Evolutionary conservation across 768 basidiomycete species (phyloP), one percentile per base, ranked within the genome.

Genomic region (Boletus reticuloceps): DNA sequence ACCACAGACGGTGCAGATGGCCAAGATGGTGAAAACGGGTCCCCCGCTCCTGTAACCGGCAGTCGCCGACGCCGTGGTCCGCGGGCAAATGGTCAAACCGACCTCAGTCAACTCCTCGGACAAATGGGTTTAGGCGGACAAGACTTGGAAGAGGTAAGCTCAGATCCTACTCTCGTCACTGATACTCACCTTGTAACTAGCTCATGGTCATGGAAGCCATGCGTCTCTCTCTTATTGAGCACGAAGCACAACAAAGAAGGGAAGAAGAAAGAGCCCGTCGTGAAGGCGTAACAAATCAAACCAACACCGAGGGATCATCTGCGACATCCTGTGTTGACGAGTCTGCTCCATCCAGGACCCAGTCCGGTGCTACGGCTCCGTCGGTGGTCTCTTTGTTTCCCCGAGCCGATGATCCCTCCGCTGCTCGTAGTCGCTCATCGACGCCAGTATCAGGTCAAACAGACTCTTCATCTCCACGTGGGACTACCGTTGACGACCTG

Each of bases 121-220:
- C 67, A 72, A 29, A 80, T 92, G 78, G 85, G 85, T 16, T 76
- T 92, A 59, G 83, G 80, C 45, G 91, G 90, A n/a, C 89, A 89
- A 70, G 94, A 96, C 74, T 71, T 96, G 52, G 94, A 95, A 77
- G 94, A 96, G 80, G 94, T 93, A 64, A 43, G n/a, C 36, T 19
- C 20, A n/a, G 29, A 27, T 39, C 27, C 66, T 82, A 69, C 43
- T 46, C 39, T 55, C 55, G 48, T 57, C 34, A 27, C 59, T 29
- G 43, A 58, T 54, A 27, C 60, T 67, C 41, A 62, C 51, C 19
- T 53, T 20, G 4, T 36, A n/a, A n/a, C 39, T 58, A 99, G 93
- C 74, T 99, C 42, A 98, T 98, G 96, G 77, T 99, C 51, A 95
- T 95, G 91, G 97, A 98, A 74, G 97, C 97, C 6, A 98, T 99